Conservation (phyloP, 169 alveolate species). For the Perkinsus olseni region DNA sequence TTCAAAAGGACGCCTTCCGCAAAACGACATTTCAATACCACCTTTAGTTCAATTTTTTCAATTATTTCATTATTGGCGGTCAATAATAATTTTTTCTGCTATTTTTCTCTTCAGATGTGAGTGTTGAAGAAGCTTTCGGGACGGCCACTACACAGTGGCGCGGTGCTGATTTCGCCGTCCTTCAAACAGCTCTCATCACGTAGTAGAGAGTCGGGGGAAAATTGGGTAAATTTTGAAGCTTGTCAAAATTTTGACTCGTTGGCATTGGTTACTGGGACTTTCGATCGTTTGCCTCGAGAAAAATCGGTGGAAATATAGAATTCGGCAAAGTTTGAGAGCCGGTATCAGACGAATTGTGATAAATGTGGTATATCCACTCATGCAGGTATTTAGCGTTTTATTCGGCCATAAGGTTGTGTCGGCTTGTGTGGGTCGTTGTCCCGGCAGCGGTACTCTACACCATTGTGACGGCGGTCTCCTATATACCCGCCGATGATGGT, state of each 20-base stretch:
- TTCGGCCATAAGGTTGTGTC: background rate
- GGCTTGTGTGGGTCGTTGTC: background rate
- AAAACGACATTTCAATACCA: no score
- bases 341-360: no score
- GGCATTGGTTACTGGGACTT: no score
- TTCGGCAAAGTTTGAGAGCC: no score
- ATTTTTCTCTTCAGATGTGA: background rate
- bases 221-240: background rate
- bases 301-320: background rate
- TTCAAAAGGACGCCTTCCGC: no score
- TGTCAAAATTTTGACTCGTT: background rate
- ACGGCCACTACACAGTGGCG: background rate
- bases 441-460: background rate
- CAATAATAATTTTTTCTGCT: background rate
- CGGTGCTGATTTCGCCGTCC: background rate
- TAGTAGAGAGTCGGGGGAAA: background rate
- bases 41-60: no score
- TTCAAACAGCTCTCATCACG: background rate
- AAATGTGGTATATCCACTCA: background rate
- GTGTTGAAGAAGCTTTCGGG: background rate
- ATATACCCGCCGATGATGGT: background rate
- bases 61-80: no score
- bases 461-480: background rate
- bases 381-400: background rate
- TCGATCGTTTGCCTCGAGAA: no score